Evolutionary conservation across 75 land plant species (phyloP).

Genomic region (Pseudotsuga menziesii): DNA sequence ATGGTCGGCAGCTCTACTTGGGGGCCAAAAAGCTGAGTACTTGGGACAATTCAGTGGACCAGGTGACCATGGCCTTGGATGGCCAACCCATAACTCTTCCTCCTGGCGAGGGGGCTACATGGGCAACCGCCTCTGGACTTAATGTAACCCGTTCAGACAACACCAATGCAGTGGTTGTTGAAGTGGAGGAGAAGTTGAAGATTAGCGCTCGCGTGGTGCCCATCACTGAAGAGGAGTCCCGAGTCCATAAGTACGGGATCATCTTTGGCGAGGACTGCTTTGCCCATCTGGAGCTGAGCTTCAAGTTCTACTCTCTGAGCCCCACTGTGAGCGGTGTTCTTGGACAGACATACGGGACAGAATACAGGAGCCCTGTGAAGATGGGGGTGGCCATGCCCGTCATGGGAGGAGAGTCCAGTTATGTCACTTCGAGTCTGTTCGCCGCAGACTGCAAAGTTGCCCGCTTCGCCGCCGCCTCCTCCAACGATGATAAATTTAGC

Average conservation of each 20-base stretch:
- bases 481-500: background rate
- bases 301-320: slow-evolving; percentile 25
- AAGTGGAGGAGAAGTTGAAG: slow-evolving; percentile 8
- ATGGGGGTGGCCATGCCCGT: slow-evolving; percentile 26
- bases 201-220: slow-evolving; percentile 26
- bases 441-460: slow-evolving; percentile 24
- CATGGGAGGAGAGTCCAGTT: slow-evolving; percentile 19
- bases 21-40: slow-evolving; percentile 16
- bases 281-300: slow-evolving; percentile 24
- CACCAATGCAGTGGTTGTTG: slow-evolving; percentile 10
- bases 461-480: slow-evolving; percentile 4
- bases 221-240: slow-evolving; percentile 25
- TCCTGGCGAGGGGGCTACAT: background rate
- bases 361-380: slow-evolving; percentile 22
- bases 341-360: slow-evolving; percentile 29
- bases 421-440: slow-evolving; percentile 10
- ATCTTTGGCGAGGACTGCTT: slow-evolving; percentile 19
- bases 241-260: slow-evolving; percentile 28
- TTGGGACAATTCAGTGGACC: slow-evolving; percentile 24
- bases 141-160: slow-evolving; percentile 3
- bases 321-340: slow-evolving; percentile 22
- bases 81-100: slow-evolving; percentile 17
- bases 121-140: background rate
- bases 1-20: slow-evolving; percentile 11
- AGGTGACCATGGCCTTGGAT: slow-evolving; percentile 17